Base-by-base conservation (phyloP, 768 basidiomycete species). In the Termitomyces sp. region DNA sequence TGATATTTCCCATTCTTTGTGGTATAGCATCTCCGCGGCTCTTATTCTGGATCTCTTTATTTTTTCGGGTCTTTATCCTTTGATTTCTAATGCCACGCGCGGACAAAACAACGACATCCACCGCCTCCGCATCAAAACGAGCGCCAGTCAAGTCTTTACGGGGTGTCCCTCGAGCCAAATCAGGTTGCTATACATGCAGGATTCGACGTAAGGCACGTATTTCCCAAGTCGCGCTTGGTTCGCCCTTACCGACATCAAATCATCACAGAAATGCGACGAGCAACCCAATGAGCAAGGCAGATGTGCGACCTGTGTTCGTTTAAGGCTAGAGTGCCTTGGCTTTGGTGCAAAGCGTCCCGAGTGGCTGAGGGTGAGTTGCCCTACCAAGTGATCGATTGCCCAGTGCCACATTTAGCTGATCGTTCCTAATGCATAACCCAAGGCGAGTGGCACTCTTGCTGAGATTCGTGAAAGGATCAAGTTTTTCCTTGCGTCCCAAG, bases 161-260 rank as follows among this genome's bases (percentile, higher is more conserved):
- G 5, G 60, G 60, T 15, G 60, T 60, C 7, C 60, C 60, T 14
- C 85, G 91, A 70, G 91, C 91, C 56, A 93, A 93, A 82, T 89
- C 89, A 58, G 91, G 92, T 65, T 94, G 92, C 72, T 92, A 91
- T 76, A 93, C 91, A 60, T 93, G 91, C 77, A 84, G 91, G 67
- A 91, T 93, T 46, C 84, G 92, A 65, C 82, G 91, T 68, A 92
- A 93, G 89, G 91, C 91, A 14, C 47, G 20, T 20, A 32, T 37
- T 31, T 25, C n/a, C 15, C 43, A 15, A 9, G 37, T 43, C 15
- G n/a, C 20, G 31, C 57, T 32, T 10, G 15, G 58, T 60, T 51
- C 55, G 47, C 48, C 20, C 34, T 59, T n/a, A 42, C 54, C 64
- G 54, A 42, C 64, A 57, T 37, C 63, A 69, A 43, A 65, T 59